Evolutionary conservation across 1,284 basidiomycete genomes (phyloP), one percentile per base, ranked within the genome.

Genomic region (Cryptococcus sp.): DNA sequence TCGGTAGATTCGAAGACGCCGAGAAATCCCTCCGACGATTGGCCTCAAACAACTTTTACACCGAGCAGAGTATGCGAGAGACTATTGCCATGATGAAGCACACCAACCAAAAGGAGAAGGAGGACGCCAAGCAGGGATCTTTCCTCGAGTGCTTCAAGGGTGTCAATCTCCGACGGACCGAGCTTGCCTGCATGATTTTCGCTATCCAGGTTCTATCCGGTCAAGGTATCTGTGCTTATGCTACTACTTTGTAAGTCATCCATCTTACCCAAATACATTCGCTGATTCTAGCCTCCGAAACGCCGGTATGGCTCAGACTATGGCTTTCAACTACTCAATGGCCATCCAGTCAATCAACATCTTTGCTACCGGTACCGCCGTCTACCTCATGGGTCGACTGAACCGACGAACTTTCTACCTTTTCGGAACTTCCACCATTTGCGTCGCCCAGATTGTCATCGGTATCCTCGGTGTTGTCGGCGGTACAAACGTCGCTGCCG

Each of bases 101-200:
- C 46, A 64, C 64, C n/a, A 57, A 53, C 31, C 62, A 57, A 39
- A 46, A 64, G 42, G 63, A 66, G 9, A 25, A 43, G 25, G 25
- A 13, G n/a, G 46, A 66, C 42, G 61, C 64, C 16, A 52, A 63
- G 18, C 63, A 55, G 7, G 77, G 75, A 2, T 68, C 72, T 16
- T 78, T 77, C 61, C 40, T 67, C 16, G 73, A 78, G 55, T 77
- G 74, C 63, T 76, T 78, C 68, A 57, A 57, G 18, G 67, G 72
- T 4, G 66, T 64, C 56, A 72, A 78, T 57, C 54, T 60, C 18
- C 63, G 76, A 16, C 58, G 77, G 39, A 78, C 77, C n/a, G 76
- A 77, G 64, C 73, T 78, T 28, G 24, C 18, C 16, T 31, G 24
- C n/a, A 18, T 32, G 14, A 32, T 32, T 18, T 46, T 25, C 24